Base-by-base conservation (phyloP, 306 rosid genomes). In the Sindora glabra region DNA sequence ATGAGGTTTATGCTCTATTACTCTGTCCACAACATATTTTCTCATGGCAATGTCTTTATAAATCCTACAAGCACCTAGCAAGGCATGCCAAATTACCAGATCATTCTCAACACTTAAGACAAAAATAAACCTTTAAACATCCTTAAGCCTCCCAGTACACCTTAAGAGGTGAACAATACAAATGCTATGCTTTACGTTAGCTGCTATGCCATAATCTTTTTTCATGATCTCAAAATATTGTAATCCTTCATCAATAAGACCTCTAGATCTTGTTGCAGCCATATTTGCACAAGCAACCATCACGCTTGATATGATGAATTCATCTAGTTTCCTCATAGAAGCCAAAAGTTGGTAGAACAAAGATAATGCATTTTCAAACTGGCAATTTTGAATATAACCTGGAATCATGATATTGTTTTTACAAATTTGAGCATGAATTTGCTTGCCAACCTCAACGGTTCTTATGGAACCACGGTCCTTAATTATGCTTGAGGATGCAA, bases 31-130 rank as follows among this genome's bases (percentile, higher is more conserved):
- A 37, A 69, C 66, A 42, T 14, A 62, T 34, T 77, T 63, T 48
- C 79, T 86, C 37, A 67, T 67, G 50, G 32, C 39, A 61, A 64
- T 61, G 59, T 83, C 81, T 53, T 65, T 74, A 47, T 80, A 59
- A 49, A 80, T 70, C 70, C 79, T 65, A 64, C 89, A 80, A 48
- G 89, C 89, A 65, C 83, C 72, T 25, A 80, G 46, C 59, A 83
- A 64, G 62, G 86, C 77, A 42, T 81, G 75, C 89, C 89, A 80
- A 68, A 77, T 25, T 65, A 77, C 83, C 1, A 86, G 83, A 56
- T 83, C 74, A 14, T 74, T 46, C 60, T 59, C 42, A 17, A 83
- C 74, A 62, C 74, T 71, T 9, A 74, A 80, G 32, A 44, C 39
- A 24, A 62, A 24, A 65, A 83, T 77, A 40, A 77, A 74, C 11